Percentiles rank a stretch among this genome's conserved stretches.
Conservation (phyloP, 164 flowering plant genomes). For the Houttuynia cordata region DNA sequence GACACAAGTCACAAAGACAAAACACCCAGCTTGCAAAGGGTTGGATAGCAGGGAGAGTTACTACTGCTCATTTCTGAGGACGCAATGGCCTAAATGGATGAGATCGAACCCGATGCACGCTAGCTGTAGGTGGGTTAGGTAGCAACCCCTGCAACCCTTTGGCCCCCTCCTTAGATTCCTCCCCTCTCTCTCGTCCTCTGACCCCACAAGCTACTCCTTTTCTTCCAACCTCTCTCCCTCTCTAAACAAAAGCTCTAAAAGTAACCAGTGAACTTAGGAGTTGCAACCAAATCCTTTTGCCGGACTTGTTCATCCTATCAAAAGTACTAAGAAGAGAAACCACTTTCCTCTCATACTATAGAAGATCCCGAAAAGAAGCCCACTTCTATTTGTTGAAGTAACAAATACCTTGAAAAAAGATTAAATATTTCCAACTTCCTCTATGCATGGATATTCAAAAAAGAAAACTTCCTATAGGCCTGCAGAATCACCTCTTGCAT, state of each 20-base stretch:
- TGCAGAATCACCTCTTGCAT: neutral
- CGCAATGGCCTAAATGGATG: slow-evolving; percentile 5
- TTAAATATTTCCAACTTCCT: neutral
- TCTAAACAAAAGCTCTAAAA: neutral
- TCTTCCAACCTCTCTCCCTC: no score
- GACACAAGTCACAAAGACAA: slow-evolving; percentile 12
- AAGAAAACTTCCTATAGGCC: no score
- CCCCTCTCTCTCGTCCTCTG: slow-evolving; percentile 2
- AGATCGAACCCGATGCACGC: slow-evolving; percentile 18
- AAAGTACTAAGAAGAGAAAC: no score
- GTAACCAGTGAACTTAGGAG: neutral
- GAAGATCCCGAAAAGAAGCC: neutral
- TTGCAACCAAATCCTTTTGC: neutral
- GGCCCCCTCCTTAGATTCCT: slow-evolving; percentile 30
- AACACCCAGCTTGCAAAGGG: slow-evolving; percentile 11
- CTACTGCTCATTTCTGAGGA: slow-evolving; percentile 7
- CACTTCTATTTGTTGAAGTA: neutral
- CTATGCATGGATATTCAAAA: no score
- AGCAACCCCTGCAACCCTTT: slow-evolving; percentile 19
- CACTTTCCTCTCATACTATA: neutral
- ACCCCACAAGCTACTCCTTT: no score
- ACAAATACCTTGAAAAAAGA: neutral
- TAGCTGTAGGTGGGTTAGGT: slow-evolving; percentile 30
- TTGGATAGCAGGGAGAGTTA: no score
- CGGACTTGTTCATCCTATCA: no score